These are phyloP conservation scores for Edaphochlamys debaryana DNA, from an alignment of 139 green algal genomes.

Conservation along the genomic window DNA sequence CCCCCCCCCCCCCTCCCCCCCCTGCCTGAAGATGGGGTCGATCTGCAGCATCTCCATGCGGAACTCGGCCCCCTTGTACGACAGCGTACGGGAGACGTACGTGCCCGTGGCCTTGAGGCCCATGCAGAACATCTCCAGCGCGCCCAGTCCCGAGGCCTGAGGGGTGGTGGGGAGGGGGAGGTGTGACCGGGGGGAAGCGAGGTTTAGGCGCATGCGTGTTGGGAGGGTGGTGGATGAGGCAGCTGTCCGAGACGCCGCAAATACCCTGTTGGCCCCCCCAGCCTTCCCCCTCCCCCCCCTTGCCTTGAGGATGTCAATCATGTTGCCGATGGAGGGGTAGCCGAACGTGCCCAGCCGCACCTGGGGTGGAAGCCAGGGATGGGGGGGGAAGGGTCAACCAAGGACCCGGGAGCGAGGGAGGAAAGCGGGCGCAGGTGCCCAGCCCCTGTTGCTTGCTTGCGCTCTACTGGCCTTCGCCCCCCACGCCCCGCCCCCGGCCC, in stretches of 20 bases:
- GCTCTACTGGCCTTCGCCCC: too few species aligned
- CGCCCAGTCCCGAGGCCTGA: conserved; percentile 75
- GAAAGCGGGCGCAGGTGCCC: too few species aligned
- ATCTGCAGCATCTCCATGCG: conserved; percentile 67
- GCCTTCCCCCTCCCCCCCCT: not conserved
- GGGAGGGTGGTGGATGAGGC: too few species aligned
- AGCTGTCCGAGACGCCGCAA: too few species aligned
- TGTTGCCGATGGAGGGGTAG: conserved; percentile 41
- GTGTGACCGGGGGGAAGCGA: not conserved
- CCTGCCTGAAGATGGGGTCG: conserved; percentile 62
- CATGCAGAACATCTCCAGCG: conserved; percentile 82
- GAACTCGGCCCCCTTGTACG: conserved; percentile 85
- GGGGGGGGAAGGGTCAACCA: not conserved
- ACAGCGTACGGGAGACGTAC: conserved; percentile 87
- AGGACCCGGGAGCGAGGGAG: too few species aligned
- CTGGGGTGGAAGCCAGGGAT: not conserved
- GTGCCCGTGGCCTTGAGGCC: conserved; percentile 81
- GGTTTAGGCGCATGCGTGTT: too few species aligned
- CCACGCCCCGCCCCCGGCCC: too few species aligned
- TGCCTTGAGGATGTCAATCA: conserved; percentile 46
- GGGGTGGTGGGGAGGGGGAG: conserved; percentile 39
- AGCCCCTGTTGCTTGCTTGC: not conserved
- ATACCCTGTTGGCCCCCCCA: too few species aligned
- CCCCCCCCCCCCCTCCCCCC: not conserved
- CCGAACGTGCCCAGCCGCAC: conserved; percentile 50